Evolutionary conservation across 805 yeast species (phyloP), one percentile per base, ranked within the genome.

Genomic region (Candida coleopterorum): DNA sequence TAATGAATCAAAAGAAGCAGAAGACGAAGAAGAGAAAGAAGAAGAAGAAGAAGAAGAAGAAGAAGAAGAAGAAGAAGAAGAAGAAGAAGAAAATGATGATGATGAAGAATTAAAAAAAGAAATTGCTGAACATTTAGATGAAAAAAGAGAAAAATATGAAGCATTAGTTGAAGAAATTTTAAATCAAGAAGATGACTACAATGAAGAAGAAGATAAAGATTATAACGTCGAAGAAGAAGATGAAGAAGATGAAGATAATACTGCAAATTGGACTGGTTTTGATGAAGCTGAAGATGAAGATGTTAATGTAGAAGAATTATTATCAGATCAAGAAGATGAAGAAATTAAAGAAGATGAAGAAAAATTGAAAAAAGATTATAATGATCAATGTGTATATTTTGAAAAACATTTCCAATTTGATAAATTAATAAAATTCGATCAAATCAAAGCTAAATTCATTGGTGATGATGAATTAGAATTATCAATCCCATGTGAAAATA

Each of bases 381-480:
- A 50, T 34, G 60, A 65, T 39, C 63, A 63, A 34, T 70, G 64
- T 50, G 58, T 67, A 34, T 53, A 50, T 36, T 67, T 67, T 42
- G 70, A 65, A 47, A 67, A 67, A 50, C 64, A 61, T 44, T 65
- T 64, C 47, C 60, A 59, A 37, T 67, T 67, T 43, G 70, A 62
- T 38, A 64, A 64, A 48, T 36, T 55, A 20, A 54, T 67, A 42
- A 61, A 61, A 38, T 56, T 53, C 32, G 56, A 59, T 29, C 58
- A 62, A 46, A 62, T 67, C 43, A 56, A 50, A 41, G 72, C 72
- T 20, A 52, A 51, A 35, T 62, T 65, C 44, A 42, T 59, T 39
- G 54, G 53, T 25, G 58, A 59, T 34, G 65, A 62, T 38, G 72
- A 67, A 52, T 60, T 67, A 41, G 70, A 66, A 49, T 51, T 67